Evolutionary conservation across 2,329 filamentous ascomycete genomes (phyloP), one percentile per base, ranked within the genome.

Genomic region (Boeremia exigua): DNA sequence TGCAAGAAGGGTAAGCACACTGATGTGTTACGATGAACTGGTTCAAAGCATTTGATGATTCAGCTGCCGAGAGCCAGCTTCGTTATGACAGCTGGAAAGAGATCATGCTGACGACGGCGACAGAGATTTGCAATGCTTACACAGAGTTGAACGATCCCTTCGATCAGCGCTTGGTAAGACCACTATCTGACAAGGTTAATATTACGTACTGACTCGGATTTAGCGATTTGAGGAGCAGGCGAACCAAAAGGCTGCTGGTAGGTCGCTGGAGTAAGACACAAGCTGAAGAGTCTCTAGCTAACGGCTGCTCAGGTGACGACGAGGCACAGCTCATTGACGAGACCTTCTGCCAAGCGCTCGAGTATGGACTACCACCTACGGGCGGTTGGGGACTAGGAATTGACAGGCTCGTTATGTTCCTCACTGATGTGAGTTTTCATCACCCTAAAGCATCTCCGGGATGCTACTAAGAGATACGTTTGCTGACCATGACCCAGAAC

Each of bases 81-180:
- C 15, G 17, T 37, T 5, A 9, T 15, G 10, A 14, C 19, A 11
- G 14, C 3, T 3, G 7, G 5, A n/a, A 25, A 25, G 36, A 25
- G 14, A 27, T 6, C 14, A 3, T 9, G 14, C 36, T 39, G 17
- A 39, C 19, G 25, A 39, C 10, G 14, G 12, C 2, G 10, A 23
- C 36, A 33, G 94, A 98, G 76, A 97, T 98, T 66, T 89, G 89
- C 71, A 98, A 99, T 73, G 93, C 93, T 6, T 96, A 97, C 80
- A 98, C 94, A 34, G 95, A 99, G 86, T 88, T 99, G 84, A 96
- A 96, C 83, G 91, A 97, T 71, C 92, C 94, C 53, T 94, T 96
- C 70, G 93, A 97, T 78, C 95, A 99, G 82, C 87, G 95, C 59
- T 80, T 67, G 48, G 34, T 37, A 37, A 19, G 34, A 19, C 11